A percentile compares a stretch with the other conserved stretches of the same genome.
phyloP scores from a whole-genome alignment of 2,329 filamentous ascomycete species.

The Penicillium rolfsii region DNA sequence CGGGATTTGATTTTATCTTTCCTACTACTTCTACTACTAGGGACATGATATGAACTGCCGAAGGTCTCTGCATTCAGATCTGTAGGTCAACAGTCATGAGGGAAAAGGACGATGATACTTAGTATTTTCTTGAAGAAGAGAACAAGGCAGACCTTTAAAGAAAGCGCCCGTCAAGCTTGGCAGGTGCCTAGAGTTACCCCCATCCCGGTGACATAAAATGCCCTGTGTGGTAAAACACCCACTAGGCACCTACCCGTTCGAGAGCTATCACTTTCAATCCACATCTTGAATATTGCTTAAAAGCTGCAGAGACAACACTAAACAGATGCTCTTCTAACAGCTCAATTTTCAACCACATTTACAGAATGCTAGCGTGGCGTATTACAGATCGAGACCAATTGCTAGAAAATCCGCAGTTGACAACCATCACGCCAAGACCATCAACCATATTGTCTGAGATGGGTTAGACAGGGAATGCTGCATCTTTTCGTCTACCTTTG shows the following conservation, averaged over 20 bases:
- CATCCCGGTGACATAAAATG: constrained; percentile 24
- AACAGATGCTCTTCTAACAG: constrained; percentile 6
- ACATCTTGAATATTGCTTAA: constrained; percentile 12
- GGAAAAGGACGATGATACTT: background rate
- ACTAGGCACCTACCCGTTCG: constrained; percentile 18
- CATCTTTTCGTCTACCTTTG: constrained; percentile 4
- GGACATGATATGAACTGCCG: background rate
- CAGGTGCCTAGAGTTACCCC: background rate
- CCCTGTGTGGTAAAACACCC: constrained; percentile 21
- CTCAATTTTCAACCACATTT: constrained; percentile 8
- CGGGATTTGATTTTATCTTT: background rate
- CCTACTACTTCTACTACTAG: background rate
- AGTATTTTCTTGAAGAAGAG: too few species aligned
- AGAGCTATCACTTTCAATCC: constrained; percentile 14
- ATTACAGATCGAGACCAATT: constrained; percentile 13
- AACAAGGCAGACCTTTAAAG: background rate
- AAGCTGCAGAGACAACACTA: constrained; percentile 8
- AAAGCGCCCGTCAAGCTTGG: background rate
- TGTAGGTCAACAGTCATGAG: background rate
- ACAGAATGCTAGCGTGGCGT: constrained; percentile 9
- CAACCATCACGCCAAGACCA: constrained; percentile 13
- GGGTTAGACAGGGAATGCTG: constrained; percentile 7
- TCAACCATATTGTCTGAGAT: constrained; percentile 14
- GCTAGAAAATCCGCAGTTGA: constrained; percentile 14
- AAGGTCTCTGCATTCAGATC: background rate